These are phyloP conservation scores for Hemerocallis citrina DNA, from an alignment of 106 monocot genomes.

Conservation along the genomic window DNA sequence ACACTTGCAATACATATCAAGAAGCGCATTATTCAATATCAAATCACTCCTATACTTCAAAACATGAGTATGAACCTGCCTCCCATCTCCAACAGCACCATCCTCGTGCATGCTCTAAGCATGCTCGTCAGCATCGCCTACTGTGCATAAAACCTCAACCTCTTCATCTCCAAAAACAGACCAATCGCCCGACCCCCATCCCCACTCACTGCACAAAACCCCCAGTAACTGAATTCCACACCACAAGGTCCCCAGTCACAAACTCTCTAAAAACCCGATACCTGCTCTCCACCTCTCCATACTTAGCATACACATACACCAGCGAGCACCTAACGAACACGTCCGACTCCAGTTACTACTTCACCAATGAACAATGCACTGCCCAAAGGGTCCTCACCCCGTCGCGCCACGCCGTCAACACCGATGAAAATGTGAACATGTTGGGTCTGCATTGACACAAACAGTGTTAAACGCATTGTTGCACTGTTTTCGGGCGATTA, in stretches of 20 bases:
- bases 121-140: constrained; percentile 59
- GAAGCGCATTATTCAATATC: constrained; percentile 59
- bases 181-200: constrained; percentile 32
- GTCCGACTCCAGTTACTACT: constrained; percentile 57
- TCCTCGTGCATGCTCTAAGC: constrained; percentile 65
- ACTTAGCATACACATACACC: constrained; percentile 51
- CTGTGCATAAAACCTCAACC: constrained; percentile 40
- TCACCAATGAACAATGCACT: constrained; percentile 45
- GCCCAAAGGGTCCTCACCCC: constrained; percentile 12
- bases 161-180: constrained; percentile 56
- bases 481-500: constrained; percentile 3
- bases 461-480: constrained; percentile 28
- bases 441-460: constrained; percentile 59
- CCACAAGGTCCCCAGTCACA: constrained; percentile 45
- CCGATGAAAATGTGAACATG: constrained; percentile 73
- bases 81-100: constrained; percentile 48
- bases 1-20: constrained; percentile 82
- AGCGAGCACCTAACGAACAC: constrained; percentile 71
- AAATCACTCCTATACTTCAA: constrained; percentile 53
- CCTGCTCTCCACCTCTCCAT: constrained; percentile 39
- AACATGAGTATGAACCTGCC: constrained; percentile 61
- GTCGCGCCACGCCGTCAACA: constrained; percentile 37
- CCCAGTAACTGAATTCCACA: constrained; percentile 85
- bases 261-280: constrained; percentile 48
- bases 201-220: constrained; percentile 57